Evolutionary conservation across 2,329 filamentous ascomycete genomes (phyloP).

Genomic region (Beauveria varroae): DNA sequence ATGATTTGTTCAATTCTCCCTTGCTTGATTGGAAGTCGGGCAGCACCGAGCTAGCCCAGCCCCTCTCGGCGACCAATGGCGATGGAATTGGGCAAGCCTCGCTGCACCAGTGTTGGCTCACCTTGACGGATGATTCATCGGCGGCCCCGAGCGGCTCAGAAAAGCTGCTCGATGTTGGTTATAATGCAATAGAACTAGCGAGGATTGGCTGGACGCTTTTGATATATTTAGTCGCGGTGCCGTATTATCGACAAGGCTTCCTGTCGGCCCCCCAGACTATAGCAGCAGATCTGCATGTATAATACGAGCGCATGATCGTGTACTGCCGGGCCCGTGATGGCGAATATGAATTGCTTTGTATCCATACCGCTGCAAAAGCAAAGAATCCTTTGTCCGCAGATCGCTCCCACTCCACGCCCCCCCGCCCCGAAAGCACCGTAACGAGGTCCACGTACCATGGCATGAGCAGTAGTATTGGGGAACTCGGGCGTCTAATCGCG

Average conservation of each 20-base stretch:
- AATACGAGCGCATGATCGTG: background rate
- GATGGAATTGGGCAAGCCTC: background rate
- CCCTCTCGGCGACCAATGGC: background rate
- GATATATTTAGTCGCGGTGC: background rate
- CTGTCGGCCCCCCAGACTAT: background rate
- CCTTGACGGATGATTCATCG: background rate
- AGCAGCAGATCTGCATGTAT: background rate
- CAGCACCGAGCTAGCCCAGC: background rate
- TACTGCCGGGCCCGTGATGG: background rate
- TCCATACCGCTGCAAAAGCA: background rate
- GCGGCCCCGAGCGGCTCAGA: no score
- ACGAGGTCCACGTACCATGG: no score
- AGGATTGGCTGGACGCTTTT: background rate
- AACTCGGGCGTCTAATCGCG: no score
- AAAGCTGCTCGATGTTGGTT: background rate
- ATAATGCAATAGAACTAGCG: background rate
- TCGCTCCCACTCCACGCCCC: no score
- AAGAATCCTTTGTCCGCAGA: no score
- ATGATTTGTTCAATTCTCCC: background rate
- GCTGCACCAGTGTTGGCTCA: background rate
- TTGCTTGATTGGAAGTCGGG: background rate
- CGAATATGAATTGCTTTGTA: background rate
- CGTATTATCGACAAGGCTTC: background rate
- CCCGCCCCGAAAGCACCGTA: no score
- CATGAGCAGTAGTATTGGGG: no score